These are phyloP conservation scores for Eucalyptus albens DNA, from an alignment of 345 rosid species.

Conservation along the genomic window DNA sequence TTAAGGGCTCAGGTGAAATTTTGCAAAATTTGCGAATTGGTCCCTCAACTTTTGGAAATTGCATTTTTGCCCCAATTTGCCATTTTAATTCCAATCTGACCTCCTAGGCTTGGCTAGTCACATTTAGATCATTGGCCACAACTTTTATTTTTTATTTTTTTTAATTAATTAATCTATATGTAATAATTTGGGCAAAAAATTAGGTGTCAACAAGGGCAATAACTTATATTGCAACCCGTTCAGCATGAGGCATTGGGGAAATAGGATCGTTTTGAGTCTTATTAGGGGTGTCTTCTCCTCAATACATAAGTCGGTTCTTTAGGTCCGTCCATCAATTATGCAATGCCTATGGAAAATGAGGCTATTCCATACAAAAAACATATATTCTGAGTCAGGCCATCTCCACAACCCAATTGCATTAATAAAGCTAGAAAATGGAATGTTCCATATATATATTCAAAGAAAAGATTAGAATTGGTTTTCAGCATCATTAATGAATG, in stretches of 20 bases:
- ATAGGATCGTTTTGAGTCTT: background rate
- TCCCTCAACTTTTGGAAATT: no score
- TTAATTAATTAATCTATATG: no score
- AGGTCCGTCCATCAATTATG: background rate
- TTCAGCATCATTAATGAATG: background rate
- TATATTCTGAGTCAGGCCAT: background rate
- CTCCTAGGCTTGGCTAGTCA: no score
- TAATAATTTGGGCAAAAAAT: no score
- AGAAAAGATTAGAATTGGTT: background rate
- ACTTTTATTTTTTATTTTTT: no score
- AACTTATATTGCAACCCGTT: background rate
- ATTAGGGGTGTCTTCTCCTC: background rate
- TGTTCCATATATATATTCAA: background rate
- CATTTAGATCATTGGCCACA: no score
- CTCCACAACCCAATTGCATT: background rate
- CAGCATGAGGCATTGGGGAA: background rate
- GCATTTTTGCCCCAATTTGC: no score
- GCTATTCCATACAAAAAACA: background rate
- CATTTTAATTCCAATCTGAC: no score
- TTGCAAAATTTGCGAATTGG: no score
- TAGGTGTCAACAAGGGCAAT: no score
- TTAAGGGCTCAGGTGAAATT: no score
- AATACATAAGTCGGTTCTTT: background rate
- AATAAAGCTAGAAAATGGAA: background rate
- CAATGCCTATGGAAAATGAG: background rate